Base-by-base conservation (phyloP, 2,329 filamentous ascomycete species). In the Epichloe coenophiala region DNA sequence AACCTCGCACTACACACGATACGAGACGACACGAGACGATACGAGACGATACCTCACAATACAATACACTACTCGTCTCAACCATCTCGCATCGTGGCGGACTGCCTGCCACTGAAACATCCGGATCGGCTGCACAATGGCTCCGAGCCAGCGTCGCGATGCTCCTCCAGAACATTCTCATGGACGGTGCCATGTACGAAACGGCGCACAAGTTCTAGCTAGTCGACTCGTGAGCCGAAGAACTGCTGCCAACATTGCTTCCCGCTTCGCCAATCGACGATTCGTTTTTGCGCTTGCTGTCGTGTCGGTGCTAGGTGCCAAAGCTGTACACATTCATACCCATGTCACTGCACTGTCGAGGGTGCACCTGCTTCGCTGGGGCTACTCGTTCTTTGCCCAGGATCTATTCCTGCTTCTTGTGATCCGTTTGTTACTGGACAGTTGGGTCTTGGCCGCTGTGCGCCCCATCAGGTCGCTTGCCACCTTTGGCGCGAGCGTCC, bases 301-400 rank as follows among this genome's bases (percentile, higher is more conserved):
- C 3, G 48, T 62, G 53, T 55, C 61, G 4, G 53, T 62, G 35
- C 55, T 61, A 13, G 56, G 53, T 12, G 61, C 62, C 33, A 66
- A 66, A 40, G 53, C 53, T 4, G 55, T 58, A 1, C 63, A 66
- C 48, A 55, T 66, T 36, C 56, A 59, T 49, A 60, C 56, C n/a
- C 61, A 66, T 35, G 52, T 58, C 12, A 54, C 54, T 11, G 59
- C 62, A 1, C 46, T 66, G 27, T 57, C 61, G 2, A 58, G 56
- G 1, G 55, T 54, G 17, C 56, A 60, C 27, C 52, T 65, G 50
- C 35, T 63, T 2, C 57, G 60, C 1, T 66, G 61, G 54, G 59
- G 61, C 35, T 60, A 59, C n/a, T 64, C 63, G 2, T 66, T 66
- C 47, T 63, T 65, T 44, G 57, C 58, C 2, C 63, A 66, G 35